A percentile compares a stretch with the other conserved stretches of the same genome.
Conservation (phyloP, 257 asterid species). For the Penstemon newberryi region DNA sequence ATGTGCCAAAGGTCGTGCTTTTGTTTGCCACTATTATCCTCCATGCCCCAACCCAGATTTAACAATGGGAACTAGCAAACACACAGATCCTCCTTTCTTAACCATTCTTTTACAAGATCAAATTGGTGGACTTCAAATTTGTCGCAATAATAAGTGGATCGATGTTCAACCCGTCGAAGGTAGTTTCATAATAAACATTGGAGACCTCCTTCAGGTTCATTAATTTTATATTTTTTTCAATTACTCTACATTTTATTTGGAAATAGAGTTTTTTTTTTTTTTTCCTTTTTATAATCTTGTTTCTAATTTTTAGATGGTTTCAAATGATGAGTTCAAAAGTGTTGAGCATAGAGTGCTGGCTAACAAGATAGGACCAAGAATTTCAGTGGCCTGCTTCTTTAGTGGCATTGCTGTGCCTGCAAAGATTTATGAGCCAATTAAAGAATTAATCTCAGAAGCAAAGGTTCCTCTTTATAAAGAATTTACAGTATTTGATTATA, state of each 20-base stretch:
- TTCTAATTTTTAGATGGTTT: not conserved
- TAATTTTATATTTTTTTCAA: too few relatives aligned
- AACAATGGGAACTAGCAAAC: constrained; percentile 2
- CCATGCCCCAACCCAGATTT: constrained; percentile 14
- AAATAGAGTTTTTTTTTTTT: not conserved
- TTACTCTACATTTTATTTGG: too few relatives aligned
- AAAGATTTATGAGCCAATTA: constrained; percentile 3
- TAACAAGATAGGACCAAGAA: not conserved
- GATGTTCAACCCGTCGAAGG: not conserved
- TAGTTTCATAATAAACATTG: not conserved
- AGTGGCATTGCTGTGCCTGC: not conserved
- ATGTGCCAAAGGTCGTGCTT: constrained; percentile 1
- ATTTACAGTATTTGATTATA: too few relatives aligned
- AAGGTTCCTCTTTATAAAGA: not conserved
- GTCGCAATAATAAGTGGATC: not conserved
- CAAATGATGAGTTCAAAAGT: constrained; percentile 11
- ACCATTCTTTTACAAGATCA: constrained; percentile 10
- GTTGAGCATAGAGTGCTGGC: constrained; percentile 3
- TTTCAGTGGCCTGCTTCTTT: constrained; percentile 10
- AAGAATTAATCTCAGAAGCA: constrained; percentile 7
- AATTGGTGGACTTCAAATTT: constrained; percentile 12
- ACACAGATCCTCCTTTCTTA: not conserved
- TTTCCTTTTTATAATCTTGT: not conserved
- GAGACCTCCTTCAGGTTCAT: constrained; percentile 8
- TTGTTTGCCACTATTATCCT: constrained; percentile 7